Evolutionary conservation across 805 yeast genomes (phyloP), one percentile per base, ranked within the genome.

Genomic region (Clavispora santaluciae): DNA sequence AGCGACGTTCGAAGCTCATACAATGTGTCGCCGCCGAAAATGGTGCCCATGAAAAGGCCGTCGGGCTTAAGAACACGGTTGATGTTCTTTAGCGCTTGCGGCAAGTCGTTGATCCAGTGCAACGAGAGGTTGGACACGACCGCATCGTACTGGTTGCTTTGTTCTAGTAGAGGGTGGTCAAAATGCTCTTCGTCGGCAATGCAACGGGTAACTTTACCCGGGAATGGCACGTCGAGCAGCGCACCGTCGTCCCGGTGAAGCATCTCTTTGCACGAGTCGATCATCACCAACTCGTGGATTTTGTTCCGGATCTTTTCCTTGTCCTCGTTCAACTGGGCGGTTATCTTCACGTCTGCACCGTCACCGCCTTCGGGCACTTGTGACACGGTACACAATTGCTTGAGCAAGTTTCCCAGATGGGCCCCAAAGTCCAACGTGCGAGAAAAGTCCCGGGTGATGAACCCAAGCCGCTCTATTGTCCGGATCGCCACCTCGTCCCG

Each of bases 31-130:
- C 90, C 91, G 16, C 91, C 93, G 49, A 85, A 76, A 73, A 87
- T 75, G 17, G 88, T 76, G 2, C 86, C 95, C 71, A 87, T 72
- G 50, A 87, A 84, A 54, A 89, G 68, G 2, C 95, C 91, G 59
- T 87, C 95, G 2, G 91, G 91, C 44, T 76, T 77, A 26, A 87
- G 66, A 20, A 84, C 70, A 5, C 63, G 55, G 55, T 79, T 76
- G 49, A 86, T 72, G 44, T 76, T 71, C 13, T 61, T 59, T 38
- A 86, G 70, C 2, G 78, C 75, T 1, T 71, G 67, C 0, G 95
- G 95, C n/a, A 87, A 70, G 51, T 87, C 90, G 54, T 87, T 87
- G 43, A 85, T 79, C 95, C 95, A 87, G 59, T 87, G 95, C 56
- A 87, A 56, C 17, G 86, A 74, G 48, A 86, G 59, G 56, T 84